A percentile compares a stretch with the other conserved stretches of the same genome.
phyloP scores from a whole-genome alignment of 2,329 filamentous ascomycete species.

The Cadophora sp. region DNA sequence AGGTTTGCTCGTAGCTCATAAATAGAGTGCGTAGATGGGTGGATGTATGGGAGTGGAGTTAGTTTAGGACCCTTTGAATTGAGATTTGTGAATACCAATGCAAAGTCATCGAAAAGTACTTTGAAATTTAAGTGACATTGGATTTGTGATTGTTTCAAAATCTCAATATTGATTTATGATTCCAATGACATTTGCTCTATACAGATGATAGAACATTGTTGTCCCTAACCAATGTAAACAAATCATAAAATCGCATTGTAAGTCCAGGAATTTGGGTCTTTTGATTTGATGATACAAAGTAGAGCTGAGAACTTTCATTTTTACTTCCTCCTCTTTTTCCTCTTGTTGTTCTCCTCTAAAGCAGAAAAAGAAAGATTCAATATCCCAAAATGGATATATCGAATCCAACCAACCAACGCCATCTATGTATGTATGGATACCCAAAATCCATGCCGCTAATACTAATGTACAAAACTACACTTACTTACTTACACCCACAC shows the following conservation, averaged over 20 bases:
- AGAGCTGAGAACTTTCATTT: slow-evolving; percentile 12
- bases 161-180: too few relatives aligned
- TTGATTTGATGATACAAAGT: too few relatives aligned
- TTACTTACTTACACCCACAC: not conserved
- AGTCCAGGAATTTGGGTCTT: not conserved
- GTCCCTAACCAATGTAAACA: too few relatives aligned
- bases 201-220: too few relatives aligned
- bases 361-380: not conserved
- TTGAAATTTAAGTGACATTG: too few relatives aligned
- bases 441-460: slow-evolving; percentile 11
- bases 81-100: not conserved
- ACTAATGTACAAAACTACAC: too few relatives aligned
- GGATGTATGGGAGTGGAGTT: not conserved
- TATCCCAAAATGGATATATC: slow-evolving; percentile 16
- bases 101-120: too few relatives aligned
- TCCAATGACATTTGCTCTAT: too few relatives aligned
- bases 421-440: not conserved
- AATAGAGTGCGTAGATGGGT: slow-evolving; percentile 16
- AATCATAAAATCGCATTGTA: not conserved
- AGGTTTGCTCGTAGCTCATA: slow-evolving; percentile 18
- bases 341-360: not conserved
- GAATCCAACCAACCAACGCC: slow-evolving; percentile 7
- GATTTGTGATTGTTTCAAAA: too few relatives aligned
- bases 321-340: not conserved
- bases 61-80: not conserved